Evolutionary conservation across 345 rosid species (phyloP).

Genomic region (Gossypium anomalum): DNA sequence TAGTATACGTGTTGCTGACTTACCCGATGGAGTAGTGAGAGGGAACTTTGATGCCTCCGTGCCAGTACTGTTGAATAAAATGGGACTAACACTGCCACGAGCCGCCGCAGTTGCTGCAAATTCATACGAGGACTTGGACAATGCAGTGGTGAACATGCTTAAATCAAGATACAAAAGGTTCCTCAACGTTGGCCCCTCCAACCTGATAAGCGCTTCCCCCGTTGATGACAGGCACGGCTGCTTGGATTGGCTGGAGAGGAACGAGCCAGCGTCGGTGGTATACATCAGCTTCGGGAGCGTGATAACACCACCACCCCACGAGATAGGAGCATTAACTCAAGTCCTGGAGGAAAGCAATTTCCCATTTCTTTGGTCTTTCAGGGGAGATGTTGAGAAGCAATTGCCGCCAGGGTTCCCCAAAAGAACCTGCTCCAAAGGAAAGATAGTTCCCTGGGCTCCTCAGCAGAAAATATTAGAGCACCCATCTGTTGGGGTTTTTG

Average conservation of each 20-base stretch:
- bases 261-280: constrained; percentile 36
- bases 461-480: constrained; percentile 43
- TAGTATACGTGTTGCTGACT: constrained; percentile 21
- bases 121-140: constrained; percentile 21
- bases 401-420: constrained; percentile 33
- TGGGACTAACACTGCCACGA: constrained; percentile 34
- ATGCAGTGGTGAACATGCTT: constrained; percentile 18
- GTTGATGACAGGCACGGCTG: constrained; percentile 35
- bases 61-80: constrained; percentile 26
- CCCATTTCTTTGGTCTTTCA: constrained; percentile 63
- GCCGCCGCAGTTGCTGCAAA: constrained; percentile 36
- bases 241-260: constrained; percentile 50
- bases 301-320: constrained; percentile 35
- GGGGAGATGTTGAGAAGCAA: constrained; percentile 21
- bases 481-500: constrained; percentile 36
- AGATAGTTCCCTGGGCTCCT: constrained; percentile 59
- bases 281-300: constrained; percentile 67
- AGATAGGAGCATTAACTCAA: constrained; percentile 40
- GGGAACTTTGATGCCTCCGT: constrained; percentile 13
- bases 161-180: constrained; percentile 28
- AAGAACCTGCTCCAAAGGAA: constrained; percentile 30
- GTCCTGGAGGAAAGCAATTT: constrained; percentile 31
- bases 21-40: constrained; percentile 27
- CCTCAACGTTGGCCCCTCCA: constrained; percentile 42
- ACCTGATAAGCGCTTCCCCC: constrained; percentile 11